Percentiles rank a stretch among this genome's conserved stretches.
phyloP scores from a whole-genome alignment of 805 yeast species.

The Kazachstania africana region DNA sequence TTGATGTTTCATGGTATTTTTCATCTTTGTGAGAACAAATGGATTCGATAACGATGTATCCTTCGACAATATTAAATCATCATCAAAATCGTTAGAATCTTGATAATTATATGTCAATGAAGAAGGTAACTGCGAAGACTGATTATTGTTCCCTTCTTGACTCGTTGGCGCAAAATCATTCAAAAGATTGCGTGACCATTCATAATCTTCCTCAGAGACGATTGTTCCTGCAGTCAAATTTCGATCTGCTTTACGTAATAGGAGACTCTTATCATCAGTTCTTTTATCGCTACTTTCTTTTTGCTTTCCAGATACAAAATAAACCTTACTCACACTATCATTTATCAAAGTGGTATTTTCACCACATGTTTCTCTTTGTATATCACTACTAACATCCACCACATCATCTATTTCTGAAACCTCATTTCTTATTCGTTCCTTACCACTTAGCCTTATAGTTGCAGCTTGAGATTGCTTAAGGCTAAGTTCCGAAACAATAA shows the following conservation, averaged over 20 bases:
- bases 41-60: conserved; percentile 15
- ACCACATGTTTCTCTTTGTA: too few relatives aligned
- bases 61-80: conserved; percentile 12
- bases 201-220: conserved; percentile 8
- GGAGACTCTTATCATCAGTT: neutral
- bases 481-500: too few relatives aligned
- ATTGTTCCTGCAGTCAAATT: conserved; percentile 6
- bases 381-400: too few relatives aligned
- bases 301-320: too few relatives aligned
- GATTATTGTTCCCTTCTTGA: neutral
- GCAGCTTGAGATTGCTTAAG: too few relatives aligned
- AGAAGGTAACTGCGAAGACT: conserved; percentile 3
- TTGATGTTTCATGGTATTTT: too few relatives aligned
- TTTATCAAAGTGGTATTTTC: neutral
- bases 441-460: neutral
- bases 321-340: neutral
- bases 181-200: conserved; percentile 7
- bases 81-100: conserved; percentile 4
- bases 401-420: neutral
- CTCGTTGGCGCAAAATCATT: neutral
- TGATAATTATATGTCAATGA: conserved; percentile 7
- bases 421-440: neutral
- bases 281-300: neutral
- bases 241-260: neutral
- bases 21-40: conserved; percentile 10